Conservation (phyloP, 495 filamentous ascomycete species). For the Clohesyomyces aquaticus region DNA sequence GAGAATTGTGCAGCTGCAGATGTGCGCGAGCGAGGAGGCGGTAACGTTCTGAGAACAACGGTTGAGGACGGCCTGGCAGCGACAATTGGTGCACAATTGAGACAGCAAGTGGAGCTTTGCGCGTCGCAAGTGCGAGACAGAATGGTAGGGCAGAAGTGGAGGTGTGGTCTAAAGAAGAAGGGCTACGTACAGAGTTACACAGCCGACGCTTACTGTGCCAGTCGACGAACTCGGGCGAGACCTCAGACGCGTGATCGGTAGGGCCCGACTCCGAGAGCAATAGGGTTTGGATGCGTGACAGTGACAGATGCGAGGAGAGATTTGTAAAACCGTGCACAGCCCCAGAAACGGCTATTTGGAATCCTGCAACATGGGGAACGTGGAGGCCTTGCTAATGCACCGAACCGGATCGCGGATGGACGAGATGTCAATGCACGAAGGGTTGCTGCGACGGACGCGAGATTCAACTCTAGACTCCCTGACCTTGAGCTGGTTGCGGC, state of each 20-base stretch:
- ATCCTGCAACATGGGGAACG: constrained; percentile 29
- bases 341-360: constrained; percentile 37
- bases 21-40: not conserved
- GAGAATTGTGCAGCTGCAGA: not conserved
- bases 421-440: not conserved
- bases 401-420: constrained; percentile 4
- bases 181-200: not conserved
- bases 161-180: not conserved
- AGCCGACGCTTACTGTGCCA: not conserved
- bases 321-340: constrained; percentile 33
- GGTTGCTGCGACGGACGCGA: too few relatives aligned
- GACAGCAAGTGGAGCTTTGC: constrained; percentile 30
- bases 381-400: constrained; percentile 9
- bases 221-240: too few relatives aligned
- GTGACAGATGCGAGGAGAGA: constrained; percentile 4
- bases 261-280: not conserved
- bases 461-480: too few relatives aligned
- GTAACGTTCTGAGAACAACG: not conserved
- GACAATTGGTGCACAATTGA: constrained; percentile 18
- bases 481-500: not conserved
- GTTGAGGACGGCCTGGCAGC: not conserved
- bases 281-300: not conserved
- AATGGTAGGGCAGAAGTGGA: constrained; percentile 1
- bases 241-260: constrained; percentile 6
- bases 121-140: constrained; percentile 23